Evolutionary conservation across 2,329 filamentous ascomycete genomes (phyloP), one percentile per base, ranked within the genome.

Genomic region (Teratosphaeria zuluensis): DNA sequence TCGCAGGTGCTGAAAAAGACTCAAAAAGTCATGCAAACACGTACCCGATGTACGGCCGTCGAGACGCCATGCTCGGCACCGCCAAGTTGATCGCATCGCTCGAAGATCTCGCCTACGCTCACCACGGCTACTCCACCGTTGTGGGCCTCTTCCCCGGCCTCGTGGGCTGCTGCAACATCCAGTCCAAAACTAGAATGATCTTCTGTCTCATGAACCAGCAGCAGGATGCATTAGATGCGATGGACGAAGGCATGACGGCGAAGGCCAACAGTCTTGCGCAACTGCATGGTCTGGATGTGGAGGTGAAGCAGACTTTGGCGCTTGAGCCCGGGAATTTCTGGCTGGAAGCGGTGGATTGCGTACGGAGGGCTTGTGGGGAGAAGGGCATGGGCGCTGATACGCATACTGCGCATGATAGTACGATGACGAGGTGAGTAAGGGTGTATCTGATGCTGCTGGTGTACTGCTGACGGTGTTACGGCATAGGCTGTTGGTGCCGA

Each of bases 11-110:
- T 28, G 24, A 28, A 28, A 28, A 28, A 28, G 4, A 28, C 2
- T 2, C 24, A 28, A 28, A 28, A 2, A 28, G 24, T 4, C 67
- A 77, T 56, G 72, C 73, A 4, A 69, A 68, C 14, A 69, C 67
- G 0, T 69, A 68, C 30, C 65, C 68, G 0, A 68, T 71, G 65
- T 53, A 64, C 21, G 57, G 60, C 11, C 62, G 69, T 3, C 60
- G 56, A 38, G 69, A 72, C 57, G 62, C 64, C 3, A 55, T 72
- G 2, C 54, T 70, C 3, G 67, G 24, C 24, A 28, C 24, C 24
- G 24, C 24, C 24, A 28, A 28, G 4, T 28, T 28, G 24, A 28
- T 28, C 24, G 24, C 24, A 28, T 28, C 24, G 24, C 24, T 28
- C 24, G 24, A 28, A 28, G 24, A 28, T 4, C 24, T 28, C 24